These are phyloP conservation scores for Eutreptiella sp. DNA, from an alignment of 208 protist genomes.

Conservation along the genomic window DNA sequence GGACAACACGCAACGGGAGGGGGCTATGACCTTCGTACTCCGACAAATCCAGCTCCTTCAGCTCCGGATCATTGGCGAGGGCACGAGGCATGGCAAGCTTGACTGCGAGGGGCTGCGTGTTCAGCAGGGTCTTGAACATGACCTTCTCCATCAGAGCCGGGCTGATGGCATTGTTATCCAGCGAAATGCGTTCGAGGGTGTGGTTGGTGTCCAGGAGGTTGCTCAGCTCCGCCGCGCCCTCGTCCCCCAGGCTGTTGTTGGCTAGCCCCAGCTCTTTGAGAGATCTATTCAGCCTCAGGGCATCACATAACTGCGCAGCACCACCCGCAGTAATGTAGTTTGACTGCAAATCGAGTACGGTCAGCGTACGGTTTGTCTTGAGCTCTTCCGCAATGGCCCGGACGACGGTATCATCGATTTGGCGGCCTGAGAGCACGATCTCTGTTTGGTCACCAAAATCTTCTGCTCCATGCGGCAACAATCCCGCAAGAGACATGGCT, in stretches of 20 bases:
- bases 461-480: too few species aligned
- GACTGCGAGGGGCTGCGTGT: conserved; percentile 18
- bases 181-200: background rate
- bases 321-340: conserved; percentile 9
- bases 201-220: conserved; percentile 6
- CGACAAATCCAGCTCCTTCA: conserved; percentile 7
- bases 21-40: too few species aligned
- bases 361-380: conserved; percentile 3
- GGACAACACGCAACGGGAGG: too few species aligned
- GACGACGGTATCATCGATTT: too few species aligned
- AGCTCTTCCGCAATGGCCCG: conserved; percentile 1
- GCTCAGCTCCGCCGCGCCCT: background rate
- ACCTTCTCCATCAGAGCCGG: background rate
- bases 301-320: background rate
- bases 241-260: conserved; percentile 16
- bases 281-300: background rate
- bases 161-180: conserved; percentile 6
- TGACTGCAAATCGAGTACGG: conserved; percentile 12
- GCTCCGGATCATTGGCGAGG: background rate
- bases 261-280: conserved; percentile 11
- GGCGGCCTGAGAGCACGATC: too few species aligned
- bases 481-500: too few species aligned
- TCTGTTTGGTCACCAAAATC: too few species aligned
- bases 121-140: conserved; percentile 13
- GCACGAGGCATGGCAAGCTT: conserved; percentile 1